Evolutionary conservation across 1,284 basidiomycete species (phyloP).

Genomic region (Moesziomyces sp.): DNA sequence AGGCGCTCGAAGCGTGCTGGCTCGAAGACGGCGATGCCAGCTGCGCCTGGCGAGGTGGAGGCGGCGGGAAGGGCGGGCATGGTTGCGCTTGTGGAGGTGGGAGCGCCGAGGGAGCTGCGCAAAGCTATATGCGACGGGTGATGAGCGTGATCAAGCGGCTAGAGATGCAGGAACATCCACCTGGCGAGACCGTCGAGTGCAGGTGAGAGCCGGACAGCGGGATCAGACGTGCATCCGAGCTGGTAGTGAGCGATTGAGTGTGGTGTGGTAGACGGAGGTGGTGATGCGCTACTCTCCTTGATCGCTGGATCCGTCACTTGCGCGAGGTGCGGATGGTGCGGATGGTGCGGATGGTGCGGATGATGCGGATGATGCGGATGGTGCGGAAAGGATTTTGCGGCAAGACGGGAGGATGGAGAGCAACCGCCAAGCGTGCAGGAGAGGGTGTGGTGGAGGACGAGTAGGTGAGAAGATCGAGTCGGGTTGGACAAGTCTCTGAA

Average conservation of each 20-base stretch:
- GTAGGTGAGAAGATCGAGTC: constrained; percentile 1
- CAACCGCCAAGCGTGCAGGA: constrained; percentile 7
- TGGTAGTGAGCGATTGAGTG: not conserved
- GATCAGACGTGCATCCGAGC: constrained; percentile 21
- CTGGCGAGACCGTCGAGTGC: not conserved
- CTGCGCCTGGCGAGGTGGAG: constrained; percentile 20
- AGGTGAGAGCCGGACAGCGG: not conserved
- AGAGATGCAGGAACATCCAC: not conserved
- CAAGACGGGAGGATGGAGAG: not conserved
- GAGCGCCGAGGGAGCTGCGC: not conserved
- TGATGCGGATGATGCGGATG: too few relatives aligned
- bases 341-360: too few relatives aligned
- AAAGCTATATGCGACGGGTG: not conserved
- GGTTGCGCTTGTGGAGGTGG: not conserved
- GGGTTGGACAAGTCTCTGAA: constrained; percentile 3
- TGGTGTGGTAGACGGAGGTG: not conserved
- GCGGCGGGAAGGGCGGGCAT: constrained; percentile 30
- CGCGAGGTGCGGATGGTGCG: too few relatives aligned
- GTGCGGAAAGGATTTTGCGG: not conserved
- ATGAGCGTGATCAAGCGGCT: not conserved
- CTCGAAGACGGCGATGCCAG: constrained; percentile 52
- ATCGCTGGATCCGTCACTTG: too few relatives aligned
- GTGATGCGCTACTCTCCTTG: too few relatives aligned
- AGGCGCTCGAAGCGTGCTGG: constrained; percentile 62
- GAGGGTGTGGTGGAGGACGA: constrained; percentile 2